Base-by-base conservation (phyloP, 768 basidiomycete species). In the Leccinum sublutescens region DNA sequence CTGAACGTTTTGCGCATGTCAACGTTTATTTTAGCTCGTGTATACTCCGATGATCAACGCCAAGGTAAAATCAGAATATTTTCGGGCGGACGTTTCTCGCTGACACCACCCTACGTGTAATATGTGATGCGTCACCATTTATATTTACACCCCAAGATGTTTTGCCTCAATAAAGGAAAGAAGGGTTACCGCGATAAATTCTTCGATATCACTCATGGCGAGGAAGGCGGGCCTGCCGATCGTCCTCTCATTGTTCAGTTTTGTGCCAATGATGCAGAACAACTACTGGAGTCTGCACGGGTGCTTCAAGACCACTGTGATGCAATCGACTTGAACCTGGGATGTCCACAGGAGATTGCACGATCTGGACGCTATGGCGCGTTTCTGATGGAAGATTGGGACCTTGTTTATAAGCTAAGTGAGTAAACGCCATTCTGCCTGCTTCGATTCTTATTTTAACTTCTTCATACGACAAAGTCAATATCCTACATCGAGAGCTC, bases 31-130 rank as follows among this genome's bases (percentile, higher is more conserved):
- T 49, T 67, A 95, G 85, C 81, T 98, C 21, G 82, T 85, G n/a
- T 98, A 97, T 70, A 95, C 95, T 0, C 97, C 97, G 17, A 99
- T 99, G 97, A 97, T 99, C 67, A 93, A 96, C 62, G 93, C 95
- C 60, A 94, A 91, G 77, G 88, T 89, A 51, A 27, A 67, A 59
- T 48, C 36, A 12, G 4, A 23, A 14, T n/a, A 21, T 52, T 43
- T 52, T 55, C 36, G 33, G 36, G 33, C 21, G 23, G 31, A 17
- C n/a, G 4, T 34, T 52, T 27, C 34, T 21, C 43, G 17, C 51
- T 47, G 27, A 61, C 23, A 23, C 19, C 4, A 54, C 33, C 33
- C 33, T 12, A 34, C 2, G 23, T 43, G 10, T 6, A 15, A 54
- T 40, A 15, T 47, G 31, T 9, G 11, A 12, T 8, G 2, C 2